Evolutionary conservation across 169 alveolate genomes (phyloP).

Genomic region (Plasmodium gallinaceum): DNA sequence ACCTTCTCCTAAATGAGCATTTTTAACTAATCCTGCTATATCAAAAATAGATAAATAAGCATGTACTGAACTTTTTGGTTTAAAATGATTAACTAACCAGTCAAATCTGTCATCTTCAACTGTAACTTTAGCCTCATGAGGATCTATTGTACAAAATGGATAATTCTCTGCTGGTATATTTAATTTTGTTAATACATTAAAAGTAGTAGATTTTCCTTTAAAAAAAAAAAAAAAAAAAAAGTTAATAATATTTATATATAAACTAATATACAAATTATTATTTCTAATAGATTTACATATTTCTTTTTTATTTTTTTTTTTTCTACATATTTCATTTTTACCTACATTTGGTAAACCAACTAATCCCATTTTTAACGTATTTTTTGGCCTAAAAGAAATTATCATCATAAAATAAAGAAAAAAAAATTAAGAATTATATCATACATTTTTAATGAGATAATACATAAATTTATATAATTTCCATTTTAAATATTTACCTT

Average conservation of each 20-base stretch:
- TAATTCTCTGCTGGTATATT: conserved; percentile 98
- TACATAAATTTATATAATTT: background rate
- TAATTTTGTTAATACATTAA: conserved; percentile 96
- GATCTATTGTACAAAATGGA: conserved; percentile 97
- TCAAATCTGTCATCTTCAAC: conserved; percentile 96
- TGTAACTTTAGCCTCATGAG: conserved; percentile 95
- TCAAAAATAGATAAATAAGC: conserved; percentile 97
- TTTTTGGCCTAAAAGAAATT: conserved; percentile 86
- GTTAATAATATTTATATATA: conserved; percentile 80
- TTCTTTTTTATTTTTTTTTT: too few species aligned
- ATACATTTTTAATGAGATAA: background rate
- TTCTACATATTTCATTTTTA: conserved; percentile 67
- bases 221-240: conserved; percentile 6
- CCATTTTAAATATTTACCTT: conserved; percentile 26
- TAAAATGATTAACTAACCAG: conserved; percentile 93
- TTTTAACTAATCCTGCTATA: conserved; percentile 99
- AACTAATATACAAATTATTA: conserved; percentile 90
- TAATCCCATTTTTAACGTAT: conserved; percentile 97
- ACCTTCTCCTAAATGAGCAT: conserved; percentile 99
- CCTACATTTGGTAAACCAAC: conserved; percentile 99
- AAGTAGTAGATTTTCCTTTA: conserved; percentile 97
- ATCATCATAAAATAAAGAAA: background rate
- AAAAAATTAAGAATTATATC: background rate
- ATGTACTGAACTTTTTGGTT: conserved; percentile 96
- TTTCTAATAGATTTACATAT: conserved; percentile 2